phyloP scores from a whole-genome alignment of 2,329 filamentous ascomycete genomes.

The Claviceps digitariae region DNA sequence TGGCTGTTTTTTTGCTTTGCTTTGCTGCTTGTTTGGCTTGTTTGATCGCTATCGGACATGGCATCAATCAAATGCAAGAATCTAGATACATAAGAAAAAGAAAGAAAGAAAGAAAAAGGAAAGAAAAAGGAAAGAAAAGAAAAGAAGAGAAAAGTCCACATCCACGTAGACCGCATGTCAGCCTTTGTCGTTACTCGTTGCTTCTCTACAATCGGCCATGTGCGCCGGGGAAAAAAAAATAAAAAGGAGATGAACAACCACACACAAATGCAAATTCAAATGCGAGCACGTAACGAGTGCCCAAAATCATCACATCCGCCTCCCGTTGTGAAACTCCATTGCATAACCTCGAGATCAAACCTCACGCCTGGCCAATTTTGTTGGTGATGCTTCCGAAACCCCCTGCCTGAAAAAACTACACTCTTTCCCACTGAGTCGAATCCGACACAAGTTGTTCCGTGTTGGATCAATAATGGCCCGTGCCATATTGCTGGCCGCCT shows the following conservation, averaged over 20 bases:
- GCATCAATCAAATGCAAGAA: neutral
- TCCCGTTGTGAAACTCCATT: neutral
- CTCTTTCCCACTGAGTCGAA: neutral
- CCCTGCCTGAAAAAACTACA: neutral
- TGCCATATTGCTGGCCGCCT: conserved; percentile 11
- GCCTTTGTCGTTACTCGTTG: conserved; percentile 4
- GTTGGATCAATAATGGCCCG: conserved; percentile 7
- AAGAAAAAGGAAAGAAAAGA: too few relatives aligned
- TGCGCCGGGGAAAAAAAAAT: neutral
- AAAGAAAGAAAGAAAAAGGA: neutral
- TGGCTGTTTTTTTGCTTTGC: neutral
- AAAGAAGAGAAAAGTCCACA: neutral
- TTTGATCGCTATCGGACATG: neutral
- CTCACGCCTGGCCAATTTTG: neutral
- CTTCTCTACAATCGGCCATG: neutral
- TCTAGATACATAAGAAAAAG: conserved; percentile 4
- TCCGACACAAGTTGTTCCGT: neutral
- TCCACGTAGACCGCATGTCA: neutral
- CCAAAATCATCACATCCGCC: neutral
- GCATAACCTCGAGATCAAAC: neutral
- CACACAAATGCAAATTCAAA: neutral
- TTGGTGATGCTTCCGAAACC: neutral
- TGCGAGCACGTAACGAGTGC: neutral
- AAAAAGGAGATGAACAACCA: neutral
- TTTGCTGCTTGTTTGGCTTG: neutral